Evolutionary conservation across 306 rosid genomes (phyloP), one percentile per base, ranked within the genome.

Genomic region (Malus sylvestris): DNA sequence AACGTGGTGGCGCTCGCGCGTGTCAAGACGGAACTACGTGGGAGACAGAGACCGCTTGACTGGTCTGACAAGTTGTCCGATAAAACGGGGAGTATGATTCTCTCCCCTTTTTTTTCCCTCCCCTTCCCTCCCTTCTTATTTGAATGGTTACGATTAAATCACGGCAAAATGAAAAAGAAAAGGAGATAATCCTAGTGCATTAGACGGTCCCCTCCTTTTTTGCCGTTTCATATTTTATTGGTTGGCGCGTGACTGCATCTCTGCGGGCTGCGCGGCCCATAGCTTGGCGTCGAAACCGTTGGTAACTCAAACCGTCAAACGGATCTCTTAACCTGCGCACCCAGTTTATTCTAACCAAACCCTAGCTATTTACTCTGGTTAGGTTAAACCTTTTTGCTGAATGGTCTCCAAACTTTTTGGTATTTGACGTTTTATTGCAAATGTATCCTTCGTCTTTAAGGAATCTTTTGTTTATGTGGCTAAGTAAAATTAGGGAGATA

Each of bases 231-330:
- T 8, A 40, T 40, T 30, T 16, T n/a, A n/a, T 3, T 20, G 15
- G 27, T 57, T 8, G 11, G 25, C 29, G 68, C 44, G 12, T 23
- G 51, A 66, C 49, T 35, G 9, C 18, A 16, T 66, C 51, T 66
- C 29, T 35, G 70, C 30, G 23, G 12, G 53, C 52, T 9, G 14
- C 32, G 35, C 67, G 53, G 87, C 87, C 87, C 91, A 87, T 86
- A 76, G 93, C 85, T 86, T 89, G 76, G 77, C 75, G 33, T 4
- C 8, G 76, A 85, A 76, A 88, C 87, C 85, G 89, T 83, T 82
- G 79, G 84, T 42, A 84, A 32, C 51, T 33, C 10, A 32, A 35
- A 46, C 72, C 66, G 42, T 33, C 12, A 22, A 51, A 46, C 72
- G 65, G 33, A 6, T 12, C 2, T 49, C 75, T 58, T 78, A 71